These are phyloP conservation scores for Arthrobotrys musiformis DNA, from an alignment of 2,329 filamentous ascomycete genomes.

Conservation along the genomic window DNA sequence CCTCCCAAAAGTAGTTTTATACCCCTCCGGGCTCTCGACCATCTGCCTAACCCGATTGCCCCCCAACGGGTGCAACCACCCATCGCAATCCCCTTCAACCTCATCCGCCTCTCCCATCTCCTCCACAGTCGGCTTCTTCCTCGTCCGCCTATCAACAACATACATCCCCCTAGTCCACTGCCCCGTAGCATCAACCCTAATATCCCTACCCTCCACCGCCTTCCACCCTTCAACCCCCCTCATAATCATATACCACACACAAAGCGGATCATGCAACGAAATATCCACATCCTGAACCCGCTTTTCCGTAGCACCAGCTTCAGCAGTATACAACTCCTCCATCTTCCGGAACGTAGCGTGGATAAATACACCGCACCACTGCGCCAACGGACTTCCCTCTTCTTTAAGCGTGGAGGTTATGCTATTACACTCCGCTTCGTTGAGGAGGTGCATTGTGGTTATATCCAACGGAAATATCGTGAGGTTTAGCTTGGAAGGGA, in stretches of 20 bases:
- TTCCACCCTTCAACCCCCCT: slow-evolving; percentile 66
- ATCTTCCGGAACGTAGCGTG: slow-evolving; percentile 77
- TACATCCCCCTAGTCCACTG: slow-evolving; percentile 97
- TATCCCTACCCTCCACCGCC: slow-evolving; percentile 75
- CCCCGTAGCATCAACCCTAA: slow-evolving; percentile 86
- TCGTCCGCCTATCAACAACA: slow-evolving; percentile 77
- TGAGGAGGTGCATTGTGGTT: slow-evolving; percentile 76
- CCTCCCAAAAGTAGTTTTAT: slow-evolving; percentile 54
- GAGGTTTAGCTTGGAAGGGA: slow-evolving; percentile 73
- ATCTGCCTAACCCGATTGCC: slow-evolving; percentile 86
- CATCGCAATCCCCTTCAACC: slow-evolving; percentile 75
- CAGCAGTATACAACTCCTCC: slow-evolving; percentile 71
- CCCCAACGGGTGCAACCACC: slow-evolving; percentile 78
- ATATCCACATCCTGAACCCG: slow-evolving; percentile 65
- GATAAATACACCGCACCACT: slow-evolving; percentile 79
- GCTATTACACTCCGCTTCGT: slow-evolving; percentile 70
- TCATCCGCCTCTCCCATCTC: slow-evolving; percentile 67
- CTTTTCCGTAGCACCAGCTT: slow-evolving; percentile 60
- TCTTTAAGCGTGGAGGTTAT: slow-evolving; percentile 68
- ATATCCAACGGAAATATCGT: slow-evolving; percentile 81
- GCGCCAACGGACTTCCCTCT: slow-evolving; percentile 75
- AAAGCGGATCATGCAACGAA: slow-evolving; percentile 80
- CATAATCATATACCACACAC: slow-evolving; percentile 66
- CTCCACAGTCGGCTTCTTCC: slow-evolving; percentile 63
- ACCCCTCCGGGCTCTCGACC: slow-evolving; percentile 64